These are phyloP conservation scores for Gloeopeniophorella convolvens DNA, from an alignment of 768 basidiomycete genomes.

Conservation along the genomic window DNA sequence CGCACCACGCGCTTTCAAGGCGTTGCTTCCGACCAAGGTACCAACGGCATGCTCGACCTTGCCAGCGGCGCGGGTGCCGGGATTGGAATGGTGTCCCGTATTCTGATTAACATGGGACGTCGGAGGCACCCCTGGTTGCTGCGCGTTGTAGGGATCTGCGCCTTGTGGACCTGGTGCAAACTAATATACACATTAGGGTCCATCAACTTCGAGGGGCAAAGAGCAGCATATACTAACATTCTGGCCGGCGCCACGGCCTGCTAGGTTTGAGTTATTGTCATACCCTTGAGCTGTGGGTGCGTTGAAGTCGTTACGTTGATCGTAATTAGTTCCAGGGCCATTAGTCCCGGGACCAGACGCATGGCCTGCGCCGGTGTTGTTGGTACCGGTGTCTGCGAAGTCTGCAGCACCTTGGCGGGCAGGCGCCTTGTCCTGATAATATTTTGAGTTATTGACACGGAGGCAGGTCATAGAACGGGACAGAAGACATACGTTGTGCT, in stretches of 20 bases:
- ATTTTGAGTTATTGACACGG: background rate
- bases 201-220: background rate
- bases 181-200: background rate
- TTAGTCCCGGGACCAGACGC: background rate
- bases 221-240: background rate
- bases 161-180: background rate
- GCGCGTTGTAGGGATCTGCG: background rate
- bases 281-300: no score
- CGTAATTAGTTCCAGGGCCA: background rate
- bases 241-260: background rate
- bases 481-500: conserved; percentile 17
- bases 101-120: conserved; percentile 22
- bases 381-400: background rate
- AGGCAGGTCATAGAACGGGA: no score
- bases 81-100: background rate
- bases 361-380: background rate
- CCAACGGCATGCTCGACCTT: conserved; percentile 46
- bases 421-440: background rate
- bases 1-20: conserved; percentile 42
- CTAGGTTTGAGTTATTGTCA: background rate
- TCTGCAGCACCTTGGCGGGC: background rate
- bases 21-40: conserved; percentile 37
- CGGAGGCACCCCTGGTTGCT: conserved; percentile 9
- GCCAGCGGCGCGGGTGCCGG: conserved; percentile 32
- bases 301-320: no score